Evolutionary conservation across 768 basidiomycete species (phyloP).

Genomic region (Phlegmacium glaucopus): DNA sequence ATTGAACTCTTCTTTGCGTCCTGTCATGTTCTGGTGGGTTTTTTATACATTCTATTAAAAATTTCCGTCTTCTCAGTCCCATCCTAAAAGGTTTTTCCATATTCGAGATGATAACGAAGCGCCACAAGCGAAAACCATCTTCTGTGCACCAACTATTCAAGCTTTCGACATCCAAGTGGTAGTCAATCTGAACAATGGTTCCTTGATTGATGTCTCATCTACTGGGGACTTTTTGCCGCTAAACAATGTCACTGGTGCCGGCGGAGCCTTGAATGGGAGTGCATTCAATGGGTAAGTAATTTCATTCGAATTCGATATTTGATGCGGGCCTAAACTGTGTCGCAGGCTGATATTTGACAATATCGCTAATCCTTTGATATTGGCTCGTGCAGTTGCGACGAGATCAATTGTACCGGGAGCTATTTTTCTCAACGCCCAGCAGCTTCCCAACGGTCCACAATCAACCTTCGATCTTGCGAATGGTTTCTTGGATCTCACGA

Average conservation of each 20-base stretch:
- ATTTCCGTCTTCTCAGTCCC: neutral
- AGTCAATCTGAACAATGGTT: conserved; percentile 40
- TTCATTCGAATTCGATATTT: neutral
- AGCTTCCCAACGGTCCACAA: conserved; percentile 36
- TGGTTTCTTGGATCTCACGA: conserved; percentile 53
- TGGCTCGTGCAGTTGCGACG: conserved; percentile 46
- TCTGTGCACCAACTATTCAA: conserved; percentile 52
- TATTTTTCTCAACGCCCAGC: conserved; percentile 50
- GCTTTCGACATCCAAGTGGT: conserved; percentile 40
- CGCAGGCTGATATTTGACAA: conserved; percentile 42
- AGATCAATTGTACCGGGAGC: conserved; percentile 56
- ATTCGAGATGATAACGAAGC: conserved; percentile 20
- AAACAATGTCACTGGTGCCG: conserved; percentile 50
- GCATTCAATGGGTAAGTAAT: conserved; percentile 56
- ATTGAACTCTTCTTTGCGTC: conserved; percentile 34
- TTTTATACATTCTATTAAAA: neutral
- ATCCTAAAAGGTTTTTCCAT: conserved; percentile 37
- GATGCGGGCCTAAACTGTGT: neutral
- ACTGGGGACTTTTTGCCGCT: conserved; percentile 23
- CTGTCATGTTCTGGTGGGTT: conserved; percentile 68
- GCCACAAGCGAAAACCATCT: conserved; percentile 46
- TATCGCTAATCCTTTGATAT: no score
- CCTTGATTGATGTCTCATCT: conserved; percentile 34
- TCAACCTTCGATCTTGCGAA: conserved; percentile 44
- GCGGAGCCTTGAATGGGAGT: conserved; percentile 35